Evolutionary conservation across 1,284 basidiomycete genomes (phyloP), one percentile per base, ranked within the genome.

Genomic region (Pascua sp.): DNA sequence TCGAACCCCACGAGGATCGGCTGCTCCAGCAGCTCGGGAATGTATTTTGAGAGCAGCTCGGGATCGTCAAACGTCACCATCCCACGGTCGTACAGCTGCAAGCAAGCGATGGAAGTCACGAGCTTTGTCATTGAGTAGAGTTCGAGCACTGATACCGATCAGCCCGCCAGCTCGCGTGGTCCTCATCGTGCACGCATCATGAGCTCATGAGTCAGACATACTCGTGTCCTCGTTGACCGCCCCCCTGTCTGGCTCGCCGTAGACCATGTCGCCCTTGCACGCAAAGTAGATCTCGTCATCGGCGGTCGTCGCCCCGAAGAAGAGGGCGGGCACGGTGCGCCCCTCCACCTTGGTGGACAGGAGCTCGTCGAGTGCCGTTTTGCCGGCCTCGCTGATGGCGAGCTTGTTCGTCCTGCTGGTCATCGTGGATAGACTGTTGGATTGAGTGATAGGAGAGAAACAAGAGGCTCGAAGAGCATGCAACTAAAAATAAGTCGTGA

Each of bases 121-220:
- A 72, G 57, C 55, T 72, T 74, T 17, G 67, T 67, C 59, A 64
- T 65, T 11, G 70, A 72, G 57, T 66, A 74, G 7, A 70, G 49
- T 53, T 72, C 65, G n/a, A 66, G 49, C 5, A 51, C 71, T 71
- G 42, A 42, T 24, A 17, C n/a, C 18, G 1, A 45, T 49, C 48
- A 49, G 40, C 40, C 32, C 18, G 16, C 39, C 8, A 11, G 10
- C n/a, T 37, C 15, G 38, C 10, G 47, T 32, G 24, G 42, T 12
- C 4, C 24, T 32, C 24, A 32, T 3, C 2, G 18, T 51, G 13
- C 51, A 17, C 40, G 5, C 8, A 11, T 13, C n/a, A 12, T 36
- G 16, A 39, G 8, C 13, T 13, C n/a, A 12, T 36, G 16, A 39
- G 8, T 8, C 15, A 8, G 40, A 8, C 8, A 53, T 18, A 74